Conservation (phyloP, 257 asterid species). For the Capsicum chinense region DNA sequence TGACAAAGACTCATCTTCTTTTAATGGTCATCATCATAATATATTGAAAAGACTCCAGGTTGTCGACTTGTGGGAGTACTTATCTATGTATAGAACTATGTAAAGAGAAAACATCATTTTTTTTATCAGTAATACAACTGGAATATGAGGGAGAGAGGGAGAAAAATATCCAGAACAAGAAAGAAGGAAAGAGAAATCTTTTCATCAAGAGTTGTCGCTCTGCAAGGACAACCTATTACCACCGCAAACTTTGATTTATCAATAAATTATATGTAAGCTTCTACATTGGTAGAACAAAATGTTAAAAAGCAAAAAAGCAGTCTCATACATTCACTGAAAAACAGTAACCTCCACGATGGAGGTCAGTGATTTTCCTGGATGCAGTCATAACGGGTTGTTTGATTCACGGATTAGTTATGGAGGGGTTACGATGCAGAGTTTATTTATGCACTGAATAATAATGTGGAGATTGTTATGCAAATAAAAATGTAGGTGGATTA, state of each 20-base stretch:
- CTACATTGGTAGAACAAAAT: not conserved
- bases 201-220: not conserved
- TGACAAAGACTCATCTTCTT: not conserved
- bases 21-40: not conserved
- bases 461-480: no score
- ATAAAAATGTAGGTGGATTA: no score
- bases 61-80: not conserved
- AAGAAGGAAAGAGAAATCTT: not conserved
- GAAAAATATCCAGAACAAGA: not conserved
- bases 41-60: not conserved
- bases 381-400: not conserved
- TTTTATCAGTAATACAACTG: no score
- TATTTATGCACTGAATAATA: no score
- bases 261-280: not conserved
- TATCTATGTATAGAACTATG: not conserved
- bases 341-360: not conserved
- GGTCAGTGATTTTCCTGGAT: not conserved
- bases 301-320: not conserved
- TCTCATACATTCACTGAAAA: not conserved
- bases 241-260: not conserved
- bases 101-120: not conserved
- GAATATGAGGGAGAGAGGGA: no score
- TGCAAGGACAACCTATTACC: not conserved
- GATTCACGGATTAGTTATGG: not conserved
- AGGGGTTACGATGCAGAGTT: not conserved